These are phyloP conservation scores for Heimioporus retisporus DNA, from an alignment of 1,284 basidiomycete species.

Conservation along the genomic window DNA sequence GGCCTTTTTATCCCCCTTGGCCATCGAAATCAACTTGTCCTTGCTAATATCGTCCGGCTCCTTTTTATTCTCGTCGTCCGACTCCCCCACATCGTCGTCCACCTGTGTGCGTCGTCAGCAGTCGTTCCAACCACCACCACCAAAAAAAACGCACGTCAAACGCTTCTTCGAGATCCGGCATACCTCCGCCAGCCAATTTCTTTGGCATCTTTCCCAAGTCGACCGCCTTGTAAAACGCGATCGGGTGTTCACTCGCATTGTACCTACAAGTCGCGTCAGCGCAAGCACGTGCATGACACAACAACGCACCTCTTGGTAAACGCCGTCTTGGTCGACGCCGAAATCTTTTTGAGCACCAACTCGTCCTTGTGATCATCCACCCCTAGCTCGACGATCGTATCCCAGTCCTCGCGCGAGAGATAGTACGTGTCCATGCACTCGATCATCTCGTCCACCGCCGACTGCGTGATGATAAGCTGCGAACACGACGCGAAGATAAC, in stretches of 20 bases:
- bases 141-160: constrained; percentile 60
- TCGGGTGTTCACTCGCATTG: constrained; percentile 88
- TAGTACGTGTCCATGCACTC: constrained; percentile 95
- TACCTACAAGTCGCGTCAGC: constrained; percentile 63
- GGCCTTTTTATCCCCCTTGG: constrained; percentile 47
- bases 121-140: constrained; percentile 1
- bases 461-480: constrained; percentile 50
- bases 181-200: constrained; percentile 78
- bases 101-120: constrained; percentile 42
- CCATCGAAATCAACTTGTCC: constrained; percentile 61
- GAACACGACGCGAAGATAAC: too few species aligned
- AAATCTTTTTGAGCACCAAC: constrained; percentile 84
- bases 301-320: constrained; percentile 83
- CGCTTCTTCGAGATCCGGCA: constrained; percentile 92
- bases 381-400: constrained; percentile 94
- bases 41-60: constrained; percentile 51
- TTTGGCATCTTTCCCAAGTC: constrained; percentile 83
- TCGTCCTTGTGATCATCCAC: constrained; percentile 86
- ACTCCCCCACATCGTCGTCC: constrained; percentile 62
- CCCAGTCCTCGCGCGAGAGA: constrained; percentile 96
- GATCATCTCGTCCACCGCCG: constrained; percentile 86
- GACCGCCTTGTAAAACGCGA: constrained; percentile 90
- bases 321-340: constrained; percentile 82
- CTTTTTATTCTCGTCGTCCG: constrained; percentile 60
- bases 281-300: background rate